A percentile compares a stretch with the other conserved stretches of the same genome.
Conservation (phyloP, 108 stramenopile species). For the Cylindrotheca fusiformis region DNA sequence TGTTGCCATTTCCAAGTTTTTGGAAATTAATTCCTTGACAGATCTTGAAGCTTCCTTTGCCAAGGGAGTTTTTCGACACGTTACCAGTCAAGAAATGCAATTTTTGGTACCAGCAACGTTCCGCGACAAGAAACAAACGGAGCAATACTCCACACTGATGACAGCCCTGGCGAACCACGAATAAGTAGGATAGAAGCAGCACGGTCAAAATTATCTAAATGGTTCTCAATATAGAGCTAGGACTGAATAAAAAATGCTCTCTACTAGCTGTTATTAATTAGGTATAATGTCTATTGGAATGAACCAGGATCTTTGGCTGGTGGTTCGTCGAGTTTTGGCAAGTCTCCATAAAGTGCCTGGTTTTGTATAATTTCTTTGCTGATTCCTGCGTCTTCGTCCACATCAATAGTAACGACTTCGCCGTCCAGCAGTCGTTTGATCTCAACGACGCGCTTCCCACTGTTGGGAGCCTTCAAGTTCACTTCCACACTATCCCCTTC, state of each 20-base stretch:
- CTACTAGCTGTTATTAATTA: not conserved
- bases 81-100: conserved; percentile 64
- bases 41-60: conserved; percentile 58
- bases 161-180: not conserved
- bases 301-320: conserved; percentile 22
- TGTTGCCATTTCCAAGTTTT: conserved; percentile 52
- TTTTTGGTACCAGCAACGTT: conserved; percentile 53
- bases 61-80: conserved; percentile 59
- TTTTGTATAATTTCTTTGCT: conserved; percentile 20
- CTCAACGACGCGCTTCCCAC: conserved; percentile 28
- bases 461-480: conserved; percentile 37
- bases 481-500: conserved; percentile 61
- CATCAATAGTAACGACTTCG: conserved; percentile 27
- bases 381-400: conserved; percentile 41
- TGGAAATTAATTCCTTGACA: conserved; percentile 58
- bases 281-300: conserved; percentile 28
- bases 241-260: too few species aligned
- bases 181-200: too few species aligned
- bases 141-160: not conserved
- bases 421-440: conserved; percentile 26
- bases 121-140: conserved; percentile 1
- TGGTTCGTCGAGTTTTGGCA: conserved; percentile 38
- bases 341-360: conserved; percentile 30
- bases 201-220: not conserved
- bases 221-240: not conserved